Percentiles rank a stretch among this genome's conserved stretches.
These are phyloP conservation scores for Phytophthora pinifolia DNA, from an alignment of 352 stramenopile species.

Conservation along the genomic window DNA sequence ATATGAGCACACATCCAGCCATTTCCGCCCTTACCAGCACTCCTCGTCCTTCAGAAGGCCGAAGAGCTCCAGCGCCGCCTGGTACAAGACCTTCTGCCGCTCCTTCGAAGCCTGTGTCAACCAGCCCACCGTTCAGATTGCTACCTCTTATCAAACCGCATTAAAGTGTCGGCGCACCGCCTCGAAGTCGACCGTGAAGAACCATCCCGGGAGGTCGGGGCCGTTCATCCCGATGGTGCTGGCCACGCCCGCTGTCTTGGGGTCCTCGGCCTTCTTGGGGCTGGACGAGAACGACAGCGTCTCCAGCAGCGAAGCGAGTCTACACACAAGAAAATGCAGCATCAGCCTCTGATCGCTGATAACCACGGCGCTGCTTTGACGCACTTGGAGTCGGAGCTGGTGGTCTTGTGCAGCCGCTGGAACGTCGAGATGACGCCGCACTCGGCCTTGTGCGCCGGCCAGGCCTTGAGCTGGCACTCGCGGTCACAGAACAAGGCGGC, in stretches of 20 bases:
- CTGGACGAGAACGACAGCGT: slow-evolving; percentile 37
- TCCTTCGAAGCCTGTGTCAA: slow-evolving; percentile 40
- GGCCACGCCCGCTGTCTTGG: slow-evolving; percentile 49
- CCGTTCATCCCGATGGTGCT: slow-evolving; percentile 54
- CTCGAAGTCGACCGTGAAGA: slow-evolving; percentile 60
- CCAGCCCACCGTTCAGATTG: not conserved
- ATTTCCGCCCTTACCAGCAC: slow-evolving; percentile 44
- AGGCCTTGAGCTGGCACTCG: slow-evolving; percentile 61
- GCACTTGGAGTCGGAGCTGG: slow-evolving; percentile 18
- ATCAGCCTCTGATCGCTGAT: not conserved
- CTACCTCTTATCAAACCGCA: not conserved
- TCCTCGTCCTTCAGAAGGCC: slow-evolving; percentile 69
- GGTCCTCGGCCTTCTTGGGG: slow-evolving; percentile 37
- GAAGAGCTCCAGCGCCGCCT: slow-evolving; percentile 56
- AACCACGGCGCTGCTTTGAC: not conserved
- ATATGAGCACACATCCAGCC: not conserved
- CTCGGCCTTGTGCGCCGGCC: slow-evolving; percentile 60
- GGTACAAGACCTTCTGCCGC: slow-evolving; percentile 46
- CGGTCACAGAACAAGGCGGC: slow-evolving; percentile 62
- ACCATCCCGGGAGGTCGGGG: slow-evolving; percentile 57
- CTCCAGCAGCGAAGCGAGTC: slow-evolving; percentile 40
- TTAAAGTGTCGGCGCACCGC: slow-evolving; percentile 25
- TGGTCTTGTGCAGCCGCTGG: slow-evolving; percentile 26
- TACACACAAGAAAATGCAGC: slow-evolving; percentile 13
- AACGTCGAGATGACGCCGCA: slow-evolving; percentile 62